phyloP scores from a whole-genome alignment of 2,329 filamentous ascomycete genomes.

The Sordariomycetes sp. region DNA sequence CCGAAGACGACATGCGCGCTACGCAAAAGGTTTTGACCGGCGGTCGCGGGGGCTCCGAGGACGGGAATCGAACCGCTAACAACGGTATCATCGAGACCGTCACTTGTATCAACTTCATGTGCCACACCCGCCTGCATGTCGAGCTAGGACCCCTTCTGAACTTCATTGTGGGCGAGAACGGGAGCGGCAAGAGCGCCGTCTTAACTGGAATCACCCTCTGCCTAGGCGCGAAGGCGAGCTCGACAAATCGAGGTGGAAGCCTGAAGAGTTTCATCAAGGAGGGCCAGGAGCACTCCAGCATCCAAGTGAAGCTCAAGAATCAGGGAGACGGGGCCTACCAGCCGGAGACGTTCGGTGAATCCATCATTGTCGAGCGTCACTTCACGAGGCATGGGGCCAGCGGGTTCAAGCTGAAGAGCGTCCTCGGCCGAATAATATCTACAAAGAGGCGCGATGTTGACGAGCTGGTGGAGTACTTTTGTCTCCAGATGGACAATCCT shows the following conservation, averaged over 20 bases:
- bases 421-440: slow-evolving; percentile 59
- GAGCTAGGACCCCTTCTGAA: slow-evolving; percentile 91
- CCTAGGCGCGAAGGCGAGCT: slow-evolving; percentile 85
- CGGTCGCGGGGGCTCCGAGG: slow-evolving; percentile 34
- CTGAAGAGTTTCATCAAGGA: slow-evolving; percentile 88
- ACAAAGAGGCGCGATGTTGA: slow-evolving; percentile 81
- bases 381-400: slow-evolving; percentile 67
- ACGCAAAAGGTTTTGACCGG: slow-evolving; percentile 46
- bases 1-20: slow-evolving; percentile 50
- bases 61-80: slow-evolving; percentile 66
- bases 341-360: slow-evolving; percentile 69
- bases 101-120: slow-evolving; percentile 92
- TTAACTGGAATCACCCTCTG: slow-evolving; percentile 88
- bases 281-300: slow-evolving; percentile 63
- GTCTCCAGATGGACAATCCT: slow-evolving; percentile 90
- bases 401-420: slow-evolving; percentile 79
- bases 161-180: slow-evolving; percentile 96
- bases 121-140: slow-evolving; percentile 71
- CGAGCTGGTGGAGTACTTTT: slow-evolving; percentile 87
- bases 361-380: slow-evolving; percentile 82
- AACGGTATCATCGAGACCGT: slow-evolving; percentile 83
- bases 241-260: slow-evolving; percentile 84
- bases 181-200: slow-evolving; percentile 93
- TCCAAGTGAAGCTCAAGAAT: slow-evolving; percentile 86
- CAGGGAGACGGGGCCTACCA: slow-evolving; percentile 76